Percentiles rank a stretch among this genome's conserved stretches.
These are phyloP conservation scores for Russula emetica DNA, from an alignment of 768 basidiomycete genomes.

Conservation along the genomic window DNA sequence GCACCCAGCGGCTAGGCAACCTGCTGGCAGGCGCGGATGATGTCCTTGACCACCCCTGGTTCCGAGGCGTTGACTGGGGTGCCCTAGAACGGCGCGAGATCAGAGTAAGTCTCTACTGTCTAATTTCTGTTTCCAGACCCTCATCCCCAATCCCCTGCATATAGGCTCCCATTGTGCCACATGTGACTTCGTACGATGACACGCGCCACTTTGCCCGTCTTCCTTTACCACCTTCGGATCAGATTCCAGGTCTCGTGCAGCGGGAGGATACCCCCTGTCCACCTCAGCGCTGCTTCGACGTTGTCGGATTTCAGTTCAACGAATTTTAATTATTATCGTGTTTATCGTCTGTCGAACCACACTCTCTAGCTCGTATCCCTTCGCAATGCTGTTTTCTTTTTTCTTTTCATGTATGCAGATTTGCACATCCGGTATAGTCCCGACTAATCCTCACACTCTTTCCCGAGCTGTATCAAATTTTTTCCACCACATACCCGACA, in stretches of 20 bases:
- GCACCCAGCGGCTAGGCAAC: constrained; percentile 88
- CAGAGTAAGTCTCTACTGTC: constrained; percentile 45
- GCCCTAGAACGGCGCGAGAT: constrained; percentile 84
- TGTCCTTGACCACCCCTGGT: constrained; percentile 90
- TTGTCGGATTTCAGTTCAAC: constrained; percentile 64
- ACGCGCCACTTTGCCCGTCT: constrained; percentile 82
- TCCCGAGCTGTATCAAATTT: constrained; percentile 23
- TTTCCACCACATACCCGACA: constrained; percentile 20
- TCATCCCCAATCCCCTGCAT: constrained; percentile 11
- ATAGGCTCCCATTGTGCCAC: constrained; percentile 84
- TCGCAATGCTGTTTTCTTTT: not conserved
- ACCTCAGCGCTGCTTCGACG: constrained; percentile 61
- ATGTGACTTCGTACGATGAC: constrained; percentile 73
- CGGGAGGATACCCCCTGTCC: constrained; percentile 29
- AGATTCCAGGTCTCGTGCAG: constrained; percentile 71
- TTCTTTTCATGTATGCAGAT: not conserved
- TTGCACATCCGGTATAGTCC: constrained; percentile 5
- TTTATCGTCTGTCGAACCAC: constrained; percentile 10
- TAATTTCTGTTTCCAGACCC: not conserved
- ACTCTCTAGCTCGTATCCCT: constrained; percentile 3
- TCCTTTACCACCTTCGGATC: constrained; percentile 68
- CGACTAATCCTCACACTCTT: constrained; percentile 17
- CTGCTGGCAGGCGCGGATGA: constrained; percentile 89
- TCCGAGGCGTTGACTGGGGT: constrained; percentile 91
- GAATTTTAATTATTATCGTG: constrained; percentile 53